phyloP scores from a whole-genome alignment of 495 filamentous ascomycete species.

The Tuber aestivum region DNA sequence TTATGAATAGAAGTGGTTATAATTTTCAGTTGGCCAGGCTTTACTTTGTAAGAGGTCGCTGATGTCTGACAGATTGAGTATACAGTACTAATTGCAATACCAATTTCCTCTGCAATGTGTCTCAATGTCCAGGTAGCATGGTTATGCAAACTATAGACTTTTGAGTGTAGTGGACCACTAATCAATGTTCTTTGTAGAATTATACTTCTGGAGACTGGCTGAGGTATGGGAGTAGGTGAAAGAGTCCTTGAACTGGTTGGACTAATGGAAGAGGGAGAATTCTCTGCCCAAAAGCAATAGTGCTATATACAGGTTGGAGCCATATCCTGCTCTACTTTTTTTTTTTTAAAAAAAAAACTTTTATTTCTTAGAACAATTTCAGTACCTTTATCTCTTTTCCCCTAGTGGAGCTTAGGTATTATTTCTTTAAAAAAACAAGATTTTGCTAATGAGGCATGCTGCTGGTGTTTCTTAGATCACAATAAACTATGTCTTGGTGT shows the following conservation, averaged over 20 bases:
- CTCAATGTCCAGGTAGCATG: background rate
- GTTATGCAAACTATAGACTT: background rate
- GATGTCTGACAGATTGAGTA: too few relatives aligned
- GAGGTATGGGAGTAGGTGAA: background rate
- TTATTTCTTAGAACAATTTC: background rate
- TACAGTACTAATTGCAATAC: too few relatives aligned
- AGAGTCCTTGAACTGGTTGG: background rate
- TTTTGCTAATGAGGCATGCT: background rate
- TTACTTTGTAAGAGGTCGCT: too few relatives aligned
- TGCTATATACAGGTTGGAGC: background rate
- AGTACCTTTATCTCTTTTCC: background rate
- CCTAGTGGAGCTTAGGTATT: background rate
- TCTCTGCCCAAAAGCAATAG: background rate
- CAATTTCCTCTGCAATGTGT: background rate
- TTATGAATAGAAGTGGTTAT: background rate
- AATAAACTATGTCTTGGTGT: background rate
- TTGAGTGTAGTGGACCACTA: background rate
- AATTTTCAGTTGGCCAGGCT: background rate
- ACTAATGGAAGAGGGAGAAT: background rate
- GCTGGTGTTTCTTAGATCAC: background rate
- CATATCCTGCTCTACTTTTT: background rate
- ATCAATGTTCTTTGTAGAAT: background rate
- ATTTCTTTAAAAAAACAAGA: background rate
- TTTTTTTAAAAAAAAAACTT: background rate
- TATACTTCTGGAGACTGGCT: background rate